phyloP scores from a whole-genome alignment of 768 basidiomycete species.

The Tulasnella sp. region DNA sequence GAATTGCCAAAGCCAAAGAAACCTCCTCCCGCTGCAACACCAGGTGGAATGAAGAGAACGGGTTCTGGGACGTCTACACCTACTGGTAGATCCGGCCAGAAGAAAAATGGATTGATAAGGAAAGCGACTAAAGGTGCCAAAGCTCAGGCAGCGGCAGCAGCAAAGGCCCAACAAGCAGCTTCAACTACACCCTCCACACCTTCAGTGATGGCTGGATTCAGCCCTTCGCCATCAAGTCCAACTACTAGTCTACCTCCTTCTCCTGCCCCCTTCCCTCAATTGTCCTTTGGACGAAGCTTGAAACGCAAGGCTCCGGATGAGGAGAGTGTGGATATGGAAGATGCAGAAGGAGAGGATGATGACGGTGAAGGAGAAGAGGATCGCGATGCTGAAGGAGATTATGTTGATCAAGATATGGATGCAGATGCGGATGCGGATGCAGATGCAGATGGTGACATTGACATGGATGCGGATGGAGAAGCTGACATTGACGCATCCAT shows the following conservation, averaged over 20 bases:
- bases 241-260: constrained; percentile 47
- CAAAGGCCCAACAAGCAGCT: constrained; percentile 5
- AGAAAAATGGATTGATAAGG: constrained; percentile 20
- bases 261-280: constrained; percentile 37
- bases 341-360: constrained; percentile 47
- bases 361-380: constrained; percentile 13
- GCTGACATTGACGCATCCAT: constrained; percentile 38
- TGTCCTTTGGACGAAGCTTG: constrained; percentile 24
- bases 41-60: constrained; percentile 33
- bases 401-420: constrained; percentile 28
- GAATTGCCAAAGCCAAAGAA: constrained; percentile 92
- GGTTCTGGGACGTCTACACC: constrained; percentile 12
- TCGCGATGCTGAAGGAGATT: constrained; percentile 44
- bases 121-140: constrained; percentile 31
- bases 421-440: constrained; percentile 34
- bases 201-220: background rate
- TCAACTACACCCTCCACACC: constrained; percentile 5
- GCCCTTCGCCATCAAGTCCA: constrained; percentile 46
- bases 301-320: constrained; percentile 60
- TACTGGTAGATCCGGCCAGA: constrained; percentile 11
- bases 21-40: constrained; percentile 25
- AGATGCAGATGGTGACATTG: constrained; percentile 37
- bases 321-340: constrained; percentile 51
- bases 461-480: constrained; percentile 26
- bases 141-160: constrained; percentile 20